These are phyloP conservation scores for Wallacemonas sp. DNA, from an alignment of 208 protist genomes.

Conservation along the genomic window DNA sequence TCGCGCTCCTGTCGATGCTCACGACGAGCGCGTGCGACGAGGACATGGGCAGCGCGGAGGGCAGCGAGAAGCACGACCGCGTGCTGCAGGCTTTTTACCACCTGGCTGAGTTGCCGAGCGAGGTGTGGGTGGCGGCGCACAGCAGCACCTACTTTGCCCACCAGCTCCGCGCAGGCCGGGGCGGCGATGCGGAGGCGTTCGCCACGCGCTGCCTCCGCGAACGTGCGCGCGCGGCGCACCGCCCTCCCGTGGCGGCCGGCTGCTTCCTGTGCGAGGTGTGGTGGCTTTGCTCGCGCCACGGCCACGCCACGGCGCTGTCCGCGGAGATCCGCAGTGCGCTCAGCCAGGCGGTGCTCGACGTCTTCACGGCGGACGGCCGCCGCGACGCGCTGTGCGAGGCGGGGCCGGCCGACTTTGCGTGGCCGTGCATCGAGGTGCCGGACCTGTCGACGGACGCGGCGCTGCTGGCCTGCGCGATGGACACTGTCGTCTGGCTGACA, in stretches of 20 bases:
- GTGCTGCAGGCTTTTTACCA: constrained; percentile 11
- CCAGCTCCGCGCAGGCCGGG: constrained; percentile 16
- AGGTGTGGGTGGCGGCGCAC: constrained; percentile 17
- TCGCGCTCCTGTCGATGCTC: constrained; percentile 25
- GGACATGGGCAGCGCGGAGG: background rate
- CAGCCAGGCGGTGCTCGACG: background rate
- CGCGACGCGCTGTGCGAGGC: background rate
- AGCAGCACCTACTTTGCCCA: constrained; percentile 23
- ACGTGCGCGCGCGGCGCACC: constrained; percentile 15
- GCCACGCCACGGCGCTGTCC: background rate
- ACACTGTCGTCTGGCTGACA: background rate
- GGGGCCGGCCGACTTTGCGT: background rate
- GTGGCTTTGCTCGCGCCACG: constrained; percentile 9
- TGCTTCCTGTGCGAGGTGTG: constrained; percentile 32
- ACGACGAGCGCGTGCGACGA: background rate
- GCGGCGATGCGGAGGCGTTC: constrained; percentile 25
- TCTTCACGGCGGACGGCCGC: background rate
- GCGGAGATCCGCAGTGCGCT: background rate
- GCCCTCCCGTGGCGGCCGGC: constrained; percentile 13
- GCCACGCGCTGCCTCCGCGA: constrained; percentile 6
- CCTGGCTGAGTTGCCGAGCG: background rate
- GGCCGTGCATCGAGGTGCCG: background rate
- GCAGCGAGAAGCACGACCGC: background rate
- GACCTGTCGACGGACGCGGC: background rate
- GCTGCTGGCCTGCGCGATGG: background rate